Conservation (phyloP, 352 stramenopile genomes). For the Phytophthora tentaculata region DNA sequence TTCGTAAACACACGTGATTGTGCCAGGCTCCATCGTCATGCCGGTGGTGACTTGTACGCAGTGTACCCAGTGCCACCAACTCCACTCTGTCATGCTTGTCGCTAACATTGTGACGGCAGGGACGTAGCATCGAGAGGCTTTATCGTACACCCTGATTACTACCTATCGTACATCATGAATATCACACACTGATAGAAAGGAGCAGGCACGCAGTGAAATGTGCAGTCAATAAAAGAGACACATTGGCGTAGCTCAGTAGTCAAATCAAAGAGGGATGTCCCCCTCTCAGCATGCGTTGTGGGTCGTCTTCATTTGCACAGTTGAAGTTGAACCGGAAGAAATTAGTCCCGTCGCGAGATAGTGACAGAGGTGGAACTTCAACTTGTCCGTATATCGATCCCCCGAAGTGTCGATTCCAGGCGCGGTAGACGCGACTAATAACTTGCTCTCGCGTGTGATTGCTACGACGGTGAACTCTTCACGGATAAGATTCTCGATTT, state of each 20-base stretch:
- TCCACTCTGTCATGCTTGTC: not conserved
- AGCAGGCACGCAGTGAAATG: not conserved
- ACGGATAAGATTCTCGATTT: slow-evolving; percentile 95
- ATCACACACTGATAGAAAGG: not conserved
- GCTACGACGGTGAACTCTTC: slow-evolving; percentile 89
- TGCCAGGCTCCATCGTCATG: no score
- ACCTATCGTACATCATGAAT: not conserved
- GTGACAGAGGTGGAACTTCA: slow-evolving; percentile 16
- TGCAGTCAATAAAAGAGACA: not conserved
- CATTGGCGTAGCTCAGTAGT: slow-evolving; percentile 18
- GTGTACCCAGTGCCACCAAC: not conserved
- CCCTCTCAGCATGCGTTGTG: slow-evolving; percentile 26
- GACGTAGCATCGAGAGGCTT: not conserved
- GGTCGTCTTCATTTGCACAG: slow-evolving; percentile 1
- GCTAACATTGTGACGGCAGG: not conserved
- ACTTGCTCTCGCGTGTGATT: slow-evolving; percentile 86
- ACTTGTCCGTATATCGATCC: slow-evolving; percentile 25
- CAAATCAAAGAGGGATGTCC: slow-evolving; percentile 24
- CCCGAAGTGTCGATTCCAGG: not conserved
- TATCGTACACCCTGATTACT: not conserved
- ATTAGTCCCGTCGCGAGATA: slow-evolving; percentile 3
- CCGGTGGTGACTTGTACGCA: not conserved
- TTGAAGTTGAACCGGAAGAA: slow-evolving; percentile 36
- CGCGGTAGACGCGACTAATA: slow-evolving; percentile 68
- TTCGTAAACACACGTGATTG: no score